phyloP scores from a whole-genome alignment of 2,329 filamentous ascomycete genomes.

The Cercospora berteroae region DNA sequence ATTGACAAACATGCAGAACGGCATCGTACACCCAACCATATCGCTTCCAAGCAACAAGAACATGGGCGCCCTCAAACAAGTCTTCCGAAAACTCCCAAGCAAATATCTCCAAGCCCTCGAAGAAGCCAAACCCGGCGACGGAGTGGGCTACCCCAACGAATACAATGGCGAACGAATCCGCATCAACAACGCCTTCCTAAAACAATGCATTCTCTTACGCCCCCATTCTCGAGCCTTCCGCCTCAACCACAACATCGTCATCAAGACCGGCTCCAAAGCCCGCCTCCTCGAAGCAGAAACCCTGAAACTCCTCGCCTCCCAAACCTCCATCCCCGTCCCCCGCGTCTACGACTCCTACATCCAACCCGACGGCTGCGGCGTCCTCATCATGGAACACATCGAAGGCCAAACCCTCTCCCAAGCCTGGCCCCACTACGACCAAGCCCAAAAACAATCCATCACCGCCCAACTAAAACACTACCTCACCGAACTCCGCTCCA shows the following conservation, averaged over 20 bases:
- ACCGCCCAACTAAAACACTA: constrained; percentile 5
- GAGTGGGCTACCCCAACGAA: constrained; percentile 6
- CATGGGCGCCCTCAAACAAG: constrained; percentile 1
- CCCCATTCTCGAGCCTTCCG: constrained; percentile 9
- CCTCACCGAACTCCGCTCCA: constrained; percentile 8
- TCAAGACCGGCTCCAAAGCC: constrained; percentile 3
- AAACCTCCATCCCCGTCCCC: constrained; percentile 15
- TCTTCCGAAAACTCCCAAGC: constrained; percentile 5
- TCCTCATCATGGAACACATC: constrained; percentile 18
- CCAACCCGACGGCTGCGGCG: constrained; percentile 10
- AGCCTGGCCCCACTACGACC: constrained; percentile 12
- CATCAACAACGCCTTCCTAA: constrained; percentile 12
- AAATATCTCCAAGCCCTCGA: constrained; percentile 3
- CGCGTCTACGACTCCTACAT: constrained; percentile 13
- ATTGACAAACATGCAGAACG: constrained; percentile 1
- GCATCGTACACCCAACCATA: background rate
- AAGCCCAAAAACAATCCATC: constrained; percentile 6
- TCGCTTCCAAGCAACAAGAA: background rate
- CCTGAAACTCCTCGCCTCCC: constrained; percentile 3
- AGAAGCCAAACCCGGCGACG: constrained; percentile 13
- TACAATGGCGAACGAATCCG: constrained; percentile 8
- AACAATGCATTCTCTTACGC: constrained; percentile 11
- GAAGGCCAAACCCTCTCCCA: constrained; percentile 13
- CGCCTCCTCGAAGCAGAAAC: constrained; percentile 10
- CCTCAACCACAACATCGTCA: constrained; percentile 3